These are phyloP conservation scores for Striga hermonthica DNA, from an alignment of 305 asterid genomes.

Conservation along the genomic window DNA sequence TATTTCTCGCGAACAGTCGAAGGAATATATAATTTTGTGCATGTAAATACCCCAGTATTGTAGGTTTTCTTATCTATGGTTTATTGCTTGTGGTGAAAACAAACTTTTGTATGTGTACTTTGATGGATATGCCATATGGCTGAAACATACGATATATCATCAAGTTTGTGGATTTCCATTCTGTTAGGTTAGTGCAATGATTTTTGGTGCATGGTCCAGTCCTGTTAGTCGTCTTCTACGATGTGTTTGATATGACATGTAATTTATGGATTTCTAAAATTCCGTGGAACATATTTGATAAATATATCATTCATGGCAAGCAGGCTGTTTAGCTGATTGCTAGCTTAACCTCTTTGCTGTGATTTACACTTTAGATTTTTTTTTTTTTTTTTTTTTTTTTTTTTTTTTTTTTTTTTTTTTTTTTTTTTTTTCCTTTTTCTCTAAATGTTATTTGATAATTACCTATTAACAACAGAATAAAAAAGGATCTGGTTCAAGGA, in stretches of 20 bases:
- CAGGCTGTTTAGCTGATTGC: constrained; percentile 5
- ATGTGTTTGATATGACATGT: constrained; percentile 18
- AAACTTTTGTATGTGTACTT: constrained; percentile 7
- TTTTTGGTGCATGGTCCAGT: constrained; percentile 23
- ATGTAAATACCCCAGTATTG: background rate
- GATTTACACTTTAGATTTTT: too few species aligned
- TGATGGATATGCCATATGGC: background rate
- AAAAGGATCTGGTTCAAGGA: background rate
- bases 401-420: too few species aligned
- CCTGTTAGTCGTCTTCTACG: constrained; percentile 18
- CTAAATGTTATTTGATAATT: too few species aligned
- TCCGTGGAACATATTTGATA: background rate
- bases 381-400: too few species aligned
- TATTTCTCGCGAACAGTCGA: constrained; percentile 15
- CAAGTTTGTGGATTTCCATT: constrained; percentile 7
- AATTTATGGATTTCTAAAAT: constrained; percentile 12
- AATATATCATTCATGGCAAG: constrained; percentile 10
- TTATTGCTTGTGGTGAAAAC: background rate
- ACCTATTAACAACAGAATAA: too few species aligned
- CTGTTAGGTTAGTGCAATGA: constrained; percentile 11
- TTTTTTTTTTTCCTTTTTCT: too few species aligned
- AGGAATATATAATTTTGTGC: constrained; percentile 7
- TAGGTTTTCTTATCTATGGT: background rate
- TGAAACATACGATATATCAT: constrained; percentile 10
- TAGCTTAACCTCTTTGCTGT: background rate